These are phyloP conservation scores for Pichia sp. DNA, from an alignment of 1,139 yeast species.

Conservation along the genomic window DNA sequence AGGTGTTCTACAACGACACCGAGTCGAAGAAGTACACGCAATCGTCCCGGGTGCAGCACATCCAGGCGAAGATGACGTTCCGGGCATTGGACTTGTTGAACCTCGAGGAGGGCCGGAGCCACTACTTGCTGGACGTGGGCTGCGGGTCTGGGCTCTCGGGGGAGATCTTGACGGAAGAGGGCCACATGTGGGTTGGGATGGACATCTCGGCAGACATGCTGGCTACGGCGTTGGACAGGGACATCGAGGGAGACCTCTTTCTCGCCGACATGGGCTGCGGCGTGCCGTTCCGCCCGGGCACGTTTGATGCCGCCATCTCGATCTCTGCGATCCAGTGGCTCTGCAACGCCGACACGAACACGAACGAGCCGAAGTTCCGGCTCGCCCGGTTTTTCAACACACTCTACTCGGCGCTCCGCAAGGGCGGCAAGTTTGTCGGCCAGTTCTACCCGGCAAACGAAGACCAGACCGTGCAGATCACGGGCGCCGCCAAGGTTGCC, in stretches of 20 bases:
- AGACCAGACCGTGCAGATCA: constrained; percentile 69
- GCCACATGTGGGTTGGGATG: constrained; percentile 94
- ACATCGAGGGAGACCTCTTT: constrained; percentile 88
- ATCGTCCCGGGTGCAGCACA: constrained; percentile 94
- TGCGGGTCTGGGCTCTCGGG: constrained; percentile 98
- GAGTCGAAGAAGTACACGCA: constrained; percentile 88
- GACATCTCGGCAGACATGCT: constrained; percentile 95
- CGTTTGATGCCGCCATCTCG: constrained; percentile 95
- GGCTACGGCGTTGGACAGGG: constrained; percentile 89
- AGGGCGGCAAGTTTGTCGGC: constrained; percentile 97
- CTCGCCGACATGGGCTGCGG: constrained; percentile 92
- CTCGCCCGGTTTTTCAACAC: constrained; percentile 80
- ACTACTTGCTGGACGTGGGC: constrained; percentile 82
- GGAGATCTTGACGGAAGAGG: constrained; percentile 89
- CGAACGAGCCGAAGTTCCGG: constrained; percentile 83
- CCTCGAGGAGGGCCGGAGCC: constrained; percentile 55
- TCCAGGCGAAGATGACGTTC: constrained; percentile 95
- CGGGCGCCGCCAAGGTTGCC: constrained; percentile 83
- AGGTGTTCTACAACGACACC: constrained; percentile 83
- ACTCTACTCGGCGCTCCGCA: constrained; percentile 73
- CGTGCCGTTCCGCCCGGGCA: constrained; percentile 91
- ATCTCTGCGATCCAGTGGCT: constrained; percentile 97
- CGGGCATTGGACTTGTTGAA: constrained; percentile 86
- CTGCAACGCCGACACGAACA: constrained; percentile 86
- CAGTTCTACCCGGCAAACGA: constrained; percentile 95